Evolutionary conservation across 306 rosid genomes (phyloP).

Genomic region (peach (Prunus persica)): Prunus_persica_NCBIv2 NC_034009.1:28354501-28355000

Average conservation of each 20-base stretch:
- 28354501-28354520: neutral
- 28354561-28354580: neutral
- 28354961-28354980: neutral
- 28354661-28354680: neutral
- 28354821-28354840: neutral
- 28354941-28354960: neutral
- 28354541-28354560: neutral
- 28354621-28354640: neutral
- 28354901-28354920: neutral
- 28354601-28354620: neutral
- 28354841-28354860: neutral
- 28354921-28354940: neutral
- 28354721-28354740: neutral
- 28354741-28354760: neutral
- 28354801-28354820: neutral
- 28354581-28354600: neutral
- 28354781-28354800: neutral
- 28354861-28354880: neutral
- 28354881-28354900: neutral
- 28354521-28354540: neutral
- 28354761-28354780: neutral
- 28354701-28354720: neutral
- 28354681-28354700: neutral
- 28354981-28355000: neutral
- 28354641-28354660: neutral